Evolutionary conservation across 1,139 yeast genomes (phyloP).

Genomic region (Eremothecium coryli): DNA sequence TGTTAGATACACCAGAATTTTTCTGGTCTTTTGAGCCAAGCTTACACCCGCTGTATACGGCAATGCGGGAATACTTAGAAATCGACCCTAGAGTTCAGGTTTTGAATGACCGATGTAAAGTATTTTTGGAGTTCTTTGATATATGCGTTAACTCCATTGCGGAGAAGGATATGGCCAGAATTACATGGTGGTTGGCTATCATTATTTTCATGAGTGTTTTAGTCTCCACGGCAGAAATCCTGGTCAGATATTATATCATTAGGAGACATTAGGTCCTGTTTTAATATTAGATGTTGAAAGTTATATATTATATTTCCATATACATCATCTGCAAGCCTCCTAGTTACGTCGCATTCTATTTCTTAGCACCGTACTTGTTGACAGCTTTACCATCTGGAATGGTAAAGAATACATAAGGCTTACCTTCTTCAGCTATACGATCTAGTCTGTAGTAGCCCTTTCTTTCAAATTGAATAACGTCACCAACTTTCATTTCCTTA

Average conservation of each 20-base stretch:
- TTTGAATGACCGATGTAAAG: slow-evolving; percentile 85
- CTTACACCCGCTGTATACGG: slow-evolving; percentile 80
- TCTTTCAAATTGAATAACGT: slow-evolving; percentile 90
- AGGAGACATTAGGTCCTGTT: slow-evolving; percentile 15
- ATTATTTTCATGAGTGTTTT: slow-evolving; percentile 71
- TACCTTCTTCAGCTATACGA: slow-evolving; percentile 43
- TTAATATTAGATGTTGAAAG: not conserved
- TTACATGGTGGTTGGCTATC: slow-evolving; percentile 82
- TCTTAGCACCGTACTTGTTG: slow-evolving; percentile 72
- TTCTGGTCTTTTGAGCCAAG: slow-evolving; percentile 98
- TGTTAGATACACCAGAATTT: slow-evolving; percentile 89
- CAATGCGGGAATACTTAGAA: slow-evolving; percentile 85
- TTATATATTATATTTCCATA: not conserved
- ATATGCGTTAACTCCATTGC: slow-evolving; percentile 91
- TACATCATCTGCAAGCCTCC: not conserved
- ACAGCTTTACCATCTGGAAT: slow-evolving; percentile 95
- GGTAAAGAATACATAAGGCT: slow-evolving; percentile 74
- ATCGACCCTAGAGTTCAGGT: slow-evolving; percentile 92
- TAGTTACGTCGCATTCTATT: slow-evolving; percentile 16
- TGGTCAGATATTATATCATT: slow-evolving; percentile 46
- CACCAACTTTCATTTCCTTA: slow-evolving; percentile 68
- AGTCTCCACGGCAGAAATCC: slow-evolving; percentile 55
- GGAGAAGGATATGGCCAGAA: slow-evolving; percentile 81
- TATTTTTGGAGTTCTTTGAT: slow-evolving; percentile 85
- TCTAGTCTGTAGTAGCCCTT: slow-evolving; percentile 93